Evolutionary conservation across 805 yeast species (phyloP).

Genomic region (Kluyveromyces aestuarii): DNA sequence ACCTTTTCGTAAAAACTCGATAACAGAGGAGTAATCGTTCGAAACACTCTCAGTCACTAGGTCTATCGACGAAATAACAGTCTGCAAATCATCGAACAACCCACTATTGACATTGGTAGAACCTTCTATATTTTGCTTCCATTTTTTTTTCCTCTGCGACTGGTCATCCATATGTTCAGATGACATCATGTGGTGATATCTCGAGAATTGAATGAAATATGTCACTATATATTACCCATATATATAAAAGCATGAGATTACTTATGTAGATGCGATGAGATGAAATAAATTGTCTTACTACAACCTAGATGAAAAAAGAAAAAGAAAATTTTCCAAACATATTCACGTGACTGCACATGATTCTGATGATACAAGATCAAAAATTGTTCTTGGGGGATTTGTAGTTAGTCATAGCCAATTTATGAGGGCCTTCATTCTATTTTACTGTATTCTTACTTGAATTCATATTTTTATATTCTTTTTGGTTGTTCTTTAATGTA

Average conservation of each 20-base stretch:
- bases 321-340: neutral
- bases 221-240: too few species aligned
- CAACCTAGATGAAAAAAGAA: neutral
- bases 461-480: too few species aligned
- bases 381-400: neutral
- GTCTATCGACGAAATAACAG: slow-evolving; percentile 10
- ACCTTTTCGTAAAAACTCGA: slow-evolving; percentile 29
- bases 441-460: neutral
- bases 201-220: too few species aligned
- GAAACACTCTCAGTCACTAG: slow-evolving; percentile 12
- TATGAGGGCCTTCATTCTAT: neutral
- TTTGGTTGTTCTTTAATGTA: too few species aligned
- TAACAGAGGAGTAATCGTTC: slow-evolving; percentile 19
- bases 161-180: neutral
- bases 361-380: neutral
- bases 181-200: neutral
- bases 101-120: slow-evolving; percentile 21
- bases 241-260: too few species aligned
- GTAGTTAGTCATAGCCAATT: too few species aligned
- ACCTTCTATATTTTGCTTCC: slow-evolving; percentile 10
- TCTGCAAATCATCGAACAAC: slow-evolving; percentile 19
- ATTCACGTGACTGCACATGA: neutral
- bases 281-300: neutral
- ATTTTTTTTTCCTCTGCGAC: neutral
- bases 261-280: neutral